Evolutionary conservation across 2,329 filamentous ascomycete genomes (phyloP).

Genomic region (Davidsoniella australis): DNA sequence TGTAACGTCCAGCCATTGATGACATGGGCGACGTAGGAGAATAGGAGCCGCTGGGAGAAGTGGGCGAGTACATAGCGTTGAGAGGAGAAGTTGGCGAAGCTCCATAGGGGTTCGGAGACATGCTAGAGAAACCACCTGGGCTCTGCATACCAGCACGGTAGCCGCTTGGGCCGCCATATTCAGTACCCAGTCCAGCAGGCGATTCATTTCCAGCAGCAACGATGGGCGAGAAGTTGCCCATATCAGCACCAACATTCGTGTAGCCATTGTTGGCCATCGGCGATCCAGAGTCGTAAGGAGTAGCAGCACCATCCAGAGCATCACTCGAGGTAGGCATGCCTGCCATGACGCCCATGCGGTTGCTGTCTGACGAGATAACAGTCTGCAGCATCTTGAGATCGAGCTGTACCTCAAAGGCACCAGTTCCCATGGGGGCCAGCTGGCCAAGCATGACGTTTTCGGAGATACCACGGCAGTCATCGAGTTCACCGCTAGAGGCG

Average conservation of each 20-base stretch:
- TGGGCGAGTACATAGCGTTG: conserved; percentile 50
- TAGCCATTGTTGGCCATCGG: conserved; percentile 59
- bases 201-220: conserved; percentile 56
- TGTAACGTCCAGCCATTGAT: conserved; percentile 31
- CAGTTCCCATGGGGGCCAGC: conserved; percentile 90
- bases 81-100: conserved; percentile 47
- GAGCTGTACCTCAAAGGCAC: conserved; percentile 83
- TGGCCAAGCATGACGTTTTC: conserved; percentile 98
- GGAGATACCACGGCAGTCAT: conserved; percentile 94
- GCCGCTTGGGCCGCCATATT: conserved; percentile 37
- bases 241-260: conserved; percentile 41
- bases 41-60: conserved; percentile 57
- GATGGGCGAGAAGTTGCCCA: conserved; percentile 60
- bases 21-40: conserved; percentile 61
- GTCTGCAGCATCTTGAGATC: conserved; percentile 94
- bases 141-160: conserved; percentile 37
- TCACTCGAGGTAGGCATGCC: conserved; percentile 61
- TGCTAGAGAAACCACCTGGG: conserved; percentile 41
- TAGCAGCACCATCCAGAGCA: conserved; percentile 67
- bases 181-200: conserved; percentile 46
- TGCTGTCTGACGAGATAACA: conserved; percentile 72
- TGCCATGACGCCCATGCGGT: conserved; percentile 65
- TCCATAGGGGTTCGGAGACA: conserved; percentile 58
- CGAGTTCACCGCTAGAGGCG: conserved; percentile 82
- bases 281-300: conserved; percentile 81